Percentiles rank a stretch among this genome's conserved stretches.
Conservation (phyloP, 2,329 filamentous ascomycete species). For the Aspergillus clavatus region DNA sequence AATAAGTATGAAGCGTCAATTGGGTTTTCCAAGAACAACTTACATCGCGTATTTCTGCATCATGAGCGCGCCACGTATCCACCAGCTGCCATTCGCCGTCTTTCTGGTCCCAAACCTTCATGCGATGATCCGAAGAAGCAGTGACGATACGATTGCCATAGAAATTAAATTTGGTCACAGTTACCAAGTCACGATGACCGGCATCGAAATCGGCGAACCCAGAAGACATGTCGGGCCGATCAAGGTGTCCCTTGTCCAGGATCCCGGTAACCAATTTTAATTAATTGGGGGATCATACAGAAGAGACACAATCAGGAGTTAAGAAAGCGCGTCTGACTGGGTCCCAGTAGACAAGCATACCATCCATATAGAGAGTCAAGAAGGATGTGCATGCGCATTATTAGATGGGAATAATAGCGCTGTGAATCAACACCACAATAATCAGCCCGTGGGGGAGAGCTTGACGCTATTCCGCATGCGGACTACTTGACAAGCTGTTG, state of each 20-base stretch:
- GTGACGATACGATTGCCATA: conserved; percentile 90
- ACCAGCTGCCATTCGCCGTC: conserved; percentile 72
- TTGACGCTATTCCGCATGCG: conserved; percentile 6
- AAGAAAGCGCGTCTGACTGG: not conserved
- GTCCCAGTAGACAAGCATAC: not conserved
- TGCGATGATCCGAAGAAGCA: conserved; percentile 84
- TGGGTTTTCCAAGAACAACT: conserved; percentile 29
- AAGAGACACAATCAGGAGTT: conserved; percentile 2
- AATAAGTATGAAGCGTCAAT: conserved; percentile 14
- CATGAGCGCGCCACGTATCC: conserved; percentile 86
- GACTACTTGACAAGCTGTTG: conserved; percentile 11
- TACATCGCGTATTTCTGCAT: conserved; percentile 84
- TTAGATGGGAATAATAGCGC: no score
- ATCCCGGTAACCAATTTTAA: conserved; percentile 6
- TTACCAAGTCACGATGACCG: conserved; percentile 61
- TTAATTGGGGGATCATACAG: conserved; percentile 6
- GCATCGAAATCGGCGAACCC: conserved; percentile 42
- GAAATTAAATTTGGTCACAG: conserved; percentile 82
- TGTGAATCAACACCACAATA: conserved; percentile 4
- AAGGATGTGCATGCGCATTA: conserved; percentile 11
- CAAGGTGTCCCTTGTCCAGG: conserved; percentile 12
- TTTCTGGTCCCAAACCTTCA: conserved; percentile 80
- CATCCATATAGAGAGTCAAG: conserved; percentile 8
- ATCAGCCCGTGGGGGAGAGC: not conserved
- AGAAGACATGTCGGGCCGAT: conserved; percentile 30